phyloP scores from a whole-genome alignment of 768 basidiomycete species.

The Pleurotus citrinopileatus region DNA sequence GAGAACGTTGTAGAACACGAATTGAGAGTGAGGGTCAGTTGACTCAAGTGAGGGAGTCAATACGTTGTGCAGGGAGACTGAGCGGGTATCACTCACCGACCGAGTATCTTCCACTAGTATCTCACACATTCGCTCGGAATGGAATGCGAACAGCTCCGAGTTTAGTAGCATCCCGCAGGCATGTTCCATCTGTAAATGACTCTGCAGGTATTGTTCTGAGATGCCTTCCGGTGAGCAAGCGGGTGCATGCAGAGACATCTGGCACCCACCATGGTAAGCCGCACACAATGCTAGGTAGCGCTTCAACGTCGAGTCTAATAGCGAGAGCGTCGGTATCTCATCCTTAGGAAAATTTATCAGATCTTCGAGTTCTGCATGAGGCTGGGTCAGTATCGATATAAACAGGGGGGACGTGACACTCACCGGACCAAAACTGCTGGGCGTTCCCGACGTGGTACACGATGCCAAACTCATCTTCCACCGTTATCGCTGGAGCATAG shows the following conservation, averaged over 20 bases:
- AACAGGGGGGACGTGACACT: slow-evolving; percentile 21
- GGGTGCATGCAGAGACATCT: background rate
- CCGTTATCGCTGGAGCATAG: slow-evolving; percentile 28
- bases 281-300: slow-evolving; percentile 79
- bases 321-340: slow-evolving; percentile 59
- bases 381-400: background rate
- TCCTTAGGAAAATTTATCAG: slow-evolving; percentile 65
- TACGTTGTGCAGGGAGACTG: background rate
- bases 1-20: slow-evolving; percentile 78
- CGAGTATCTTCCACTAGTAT: slow-evolving; percentile 68
- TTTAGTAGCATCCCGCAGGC: slow-evolving; percentile 74
- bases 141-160: slow-evolving; percentile 86
- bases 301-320: slow-evolving; percentile 75
- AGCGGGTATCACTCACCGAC: slow-evolving; percentile 42
- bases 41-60: slow-evolving; percentile 40
- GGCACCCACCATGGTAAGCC: slow-evolving; percentile 76
- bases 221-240: slow-evolving; percentile 11
- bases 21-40: slow-evolving; percentile 82
- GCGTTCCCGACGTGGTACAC: slow-evolving; percentile 80
- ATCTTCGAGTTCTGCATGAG: slow-evolving; percentile 78
- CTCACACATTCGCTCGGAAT: slow-evolving; percentile 90
- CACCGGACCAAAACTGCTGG: slow-evolving; percentile 91
- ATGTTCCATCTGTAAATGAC: slow-evolving; percentile 79
- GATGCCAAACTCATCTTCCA: slow-evolving; percentile 73
- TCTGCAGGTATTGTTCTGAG: slow-evolving; percentile 79